A percentile compares a stretch with the other conserved stretches of the same genome.
These are phyloP conservation scores for Xanthoceras sorbifolium DNA, from an alignment of 345 rosid genomes.

Conservation along the genomic window DNA sequence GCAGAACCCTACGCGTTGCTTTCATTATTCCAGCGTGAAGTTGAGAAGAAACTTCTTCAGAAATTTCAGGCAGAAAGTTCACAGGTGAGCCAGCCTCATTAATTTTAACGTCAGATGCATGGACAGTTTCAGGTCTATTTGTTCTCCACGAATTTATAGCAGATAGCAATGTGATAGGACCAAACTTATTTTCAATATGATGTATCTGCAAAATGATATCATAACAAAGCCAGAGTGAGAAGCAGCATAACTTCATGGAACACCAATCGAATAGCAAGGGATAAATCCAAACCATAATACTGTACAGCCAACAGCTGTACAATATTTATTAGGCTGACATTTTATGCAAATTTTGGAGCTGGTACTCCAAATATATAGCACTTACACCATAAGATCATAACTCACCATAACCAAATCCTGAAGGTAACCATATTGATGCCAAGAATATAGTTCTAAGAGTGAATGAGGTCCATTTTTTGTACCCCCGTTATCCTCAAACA, in stretches of 20 bases:
- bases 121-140: slow-evolving; percentile 27
- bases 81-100: slow-evolving; percentile 33
- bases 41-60: slow-evolving; percentile 74
- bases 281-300: slow-evolving; percentile 6
- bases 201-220: slow-evolving; percentile 56
- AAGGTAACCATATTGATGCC: slow-evolving; percentile 65
- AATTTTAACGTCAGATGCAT: slow-evolving; percentile 28
- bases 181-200: slow-evolving; percentile 55
- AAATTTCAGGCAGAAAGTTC: slow-evolving; percentile 53
- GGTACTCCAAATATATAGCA: neutral
- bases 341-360: neutral
- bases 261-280: neutral
- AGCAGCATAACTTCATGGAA: slow-evolving; percentile 5
- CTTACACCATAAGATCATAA: neutral
- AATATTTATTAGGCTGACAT: neutral
- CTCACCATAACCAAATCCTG: slow-evolving; percentile 65
- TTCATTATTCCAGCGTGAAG: slow-evolving; percentile 79
- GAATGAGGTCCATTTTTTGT: slow-evolving; percentile 81
- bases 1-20: slow-evolving; percentile 71
- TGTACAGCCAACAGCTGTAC: neutral
- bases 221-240: slow-evolving; percentile 16
- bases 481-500: slow-evolving; percentile 69
- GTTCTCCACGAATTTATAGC: slow-evolving; percentile 55
- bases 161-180: slow-evolving; percentile 55
- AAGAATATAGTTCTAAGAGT: slow-evolving; percentile 62